Base-by-base conservation (phyloP, 2,329 filamentous ascomycete genomes). In the Plectosphaerella plurivora region DNA sequence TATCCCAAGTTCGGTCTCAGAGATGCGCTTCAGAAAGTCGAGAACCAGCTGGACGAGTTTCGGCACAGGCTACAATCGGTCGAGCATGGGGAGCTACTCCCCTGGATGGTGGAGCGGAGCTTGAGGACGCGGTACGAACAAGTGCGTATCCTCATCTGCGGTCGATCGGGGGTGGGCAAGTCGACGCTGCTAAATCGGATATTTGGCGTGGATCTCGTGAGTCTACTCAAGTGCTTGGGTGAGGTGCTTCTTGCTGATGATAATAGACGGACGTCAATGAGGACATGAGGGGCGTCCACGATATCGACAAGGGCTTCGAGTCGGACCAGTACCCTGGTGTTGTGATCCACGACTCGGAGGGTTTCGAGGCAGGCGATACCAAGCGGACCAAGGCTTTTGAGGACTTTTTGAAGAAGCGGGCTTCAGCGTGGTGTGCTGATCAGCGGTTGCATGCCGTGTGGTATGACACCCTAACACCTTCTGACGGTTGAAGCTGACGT, bases 271-370 rank as follows among this genome's bases (percentile, higher is more conserved):
- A 61, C 45, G 61, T 60, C 47, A 63, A 55, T n/a, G 56, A 53
- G 10, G 56, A 57, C 18, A 55, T 60, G 2, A 57, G 60, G n/a
- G 62, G 62, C 12, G 33, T 58, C 6, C 61, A 64, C 24, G 57
- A 64, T 25, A 62, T 64, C 5, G 58, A 63, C 15, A 57, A 63
- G 20, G 62, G 57, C 4, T 63, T 64, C 12, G 61, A 63, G 47
- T 61, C 60, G 33, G 61, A 63, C 28, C 59, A 55, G 12, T 51
- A 59, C 15, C 62, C 60, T 4, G 62, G 61, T 12, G 54, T 64
- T 16, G 61, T 64, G 33, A 59, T 64, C 36, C 61, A 64, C 20
- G 61, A 64, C 44, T 64, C 62, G 12, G 53, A 60, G 28, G 62
- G 62, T 3, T 63, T 63, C 22, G 59, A 63, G 46, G 59, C 60